Percentiles rank a stretch among this genome's conserved stretches.
Evolutionary conservation across 2,329 filamentous ascomycete genomes (phyloP).

Genomic region (Botrytis elliptica): DNA sequence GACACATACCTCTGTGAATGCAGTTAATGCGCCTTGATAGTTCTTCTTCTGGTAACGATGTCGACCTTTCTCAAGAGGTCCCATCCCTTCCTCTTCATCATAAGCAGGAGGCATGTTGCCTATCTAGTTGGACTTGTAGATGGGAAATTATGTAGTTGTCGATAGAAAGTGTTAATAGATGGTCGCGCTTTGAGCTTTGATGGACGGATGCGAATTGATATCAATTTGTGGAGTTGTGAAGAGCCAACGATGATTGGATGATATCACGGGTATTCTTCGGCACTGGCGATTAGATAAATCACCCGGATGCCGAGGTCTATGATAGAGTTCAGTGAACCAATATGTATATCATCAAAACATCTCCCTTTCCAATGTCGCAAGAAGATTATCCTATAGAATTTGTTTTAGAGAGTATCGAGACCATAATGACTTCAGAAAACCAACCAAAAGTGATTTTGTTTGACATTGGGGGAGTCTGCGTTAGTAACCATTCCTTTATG

Average conservation of each 20-base stretch:
- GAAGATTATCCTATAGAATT: slow-evolving; percentile 36
- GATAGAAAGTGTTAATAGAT: not conserved
- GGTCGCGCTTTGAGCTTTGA: not conserved
- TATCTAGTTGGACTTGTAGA: not conserved
- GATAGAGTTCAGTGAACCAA: not conserved
- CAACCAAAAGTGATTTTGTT: slow-evolving; percentile 68
- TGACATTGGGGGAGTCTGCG: slow-evolving; percentile 95
- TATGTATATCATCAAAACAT: not conserved
- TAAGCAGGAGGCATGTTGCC: slow-evolving; percentile 9
- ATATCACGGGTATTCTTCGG: not conserved
- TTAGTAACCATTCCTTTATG: slow-evolving; percentile 52
- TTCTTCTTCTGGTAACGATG: slow-evolving; percentile 36
- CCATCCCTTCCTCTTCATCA: slow-evolving; percentile 31
- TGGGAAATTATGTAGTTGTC: not conserved
- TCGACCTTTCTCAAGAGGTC: slow-evolving; percentile 34
- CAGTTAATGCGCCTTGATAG: slow-evolving; percentile 32
- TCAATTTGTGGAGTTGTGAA: too few relatives aligned
- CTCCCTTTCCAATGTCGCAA: slow-evolving; percentile 33
- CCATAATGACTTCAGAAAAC: slow-evolving; percentile 44
- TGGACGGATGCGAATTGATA: not conserved
- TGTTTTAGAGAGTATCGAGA: slow-evolving; percentile 36
- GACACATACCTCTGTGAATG: slow-evolving; percentile 33
- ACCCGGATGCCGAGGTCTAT: slow-evolving; percentile 12
- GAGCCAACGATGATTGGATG: not conserved
- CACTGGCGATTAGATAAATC: not conserved